Percentiles rank a stretch among this genome's conserved stretches.
These are phyloP conservation scores for button mushroom (Agaricus bisporus) DNA, from an alignment of 768 basidiomycete species.

Conservation along the genomic window DNA sequence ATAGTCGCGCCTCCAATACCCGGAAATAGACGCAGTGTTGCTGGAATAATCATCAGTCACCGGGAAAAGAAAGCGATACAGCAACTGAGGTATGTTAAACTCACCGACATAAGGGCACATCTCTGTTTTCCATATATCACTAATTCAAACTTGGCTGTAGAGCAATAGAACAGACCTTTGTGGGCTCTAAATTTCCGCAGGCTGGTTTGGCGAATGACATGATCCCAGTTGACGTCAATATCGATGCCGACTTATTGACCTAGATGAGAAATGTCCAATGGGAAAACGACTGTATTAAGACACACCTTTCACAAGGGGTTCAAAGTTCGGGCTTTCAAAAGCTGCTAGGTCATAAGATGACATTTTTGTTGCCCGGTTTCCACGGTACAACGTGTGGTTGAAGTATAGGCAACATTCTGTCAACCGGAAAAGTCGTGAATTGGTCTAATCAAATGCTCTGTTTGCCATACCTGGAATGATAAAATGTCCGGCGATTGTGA, in stretches of 20 bases:
- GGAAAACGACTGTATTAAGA: neutral
- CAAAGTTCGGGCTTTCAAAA: conserved; percentile 81
- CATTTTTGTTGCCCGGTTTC: conserved; percentile 76
- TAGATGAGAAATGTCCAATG: conserved; percentile 8
- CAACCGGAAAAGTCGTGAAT: neutral
- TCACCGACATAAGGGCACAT: conserved; percentile 79
- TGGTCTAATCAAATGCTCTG: neutral
- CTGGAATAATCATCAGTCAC: conserved; percentile 27
- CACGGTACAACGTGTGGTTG: conserved; percentile 83
- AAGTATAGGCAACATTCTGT: conserved; percentile 84
- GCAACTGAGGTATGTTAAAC: conserved; percentile 17
- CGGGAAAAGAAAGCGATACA: neutral
- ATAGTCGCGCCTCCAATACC: conserved; percentile 76
- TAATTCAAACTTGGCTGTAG: neutral
- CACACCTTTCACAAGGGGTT: conserved; percentile 74
- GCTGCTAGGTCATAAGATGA: conserved; percentile 82
- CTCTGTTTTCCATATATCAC: conserved; percentile 31
- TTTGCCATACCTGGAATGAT: conserved; percentile 72
- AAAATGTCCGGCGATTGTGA: conserved; percentile 86
- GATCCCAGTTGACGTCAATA: conserved; percentile 83
- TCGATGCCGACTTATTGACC: conserved; percentile 71
- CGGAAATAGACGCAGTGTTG: conserved; percentile 79
- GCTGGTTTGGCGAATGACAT: conserved; percentile 78
- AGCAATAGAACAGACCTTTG: conserved; percentile 43
- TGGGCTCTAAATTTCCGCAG: conserved; percentile 76